Percentiles rank a stretch among this genome's conserved stretches.
phyloP scores from a whole-genome alignment of 208 protist genomes.

The Balamuthia mandrillaris region DNA sequence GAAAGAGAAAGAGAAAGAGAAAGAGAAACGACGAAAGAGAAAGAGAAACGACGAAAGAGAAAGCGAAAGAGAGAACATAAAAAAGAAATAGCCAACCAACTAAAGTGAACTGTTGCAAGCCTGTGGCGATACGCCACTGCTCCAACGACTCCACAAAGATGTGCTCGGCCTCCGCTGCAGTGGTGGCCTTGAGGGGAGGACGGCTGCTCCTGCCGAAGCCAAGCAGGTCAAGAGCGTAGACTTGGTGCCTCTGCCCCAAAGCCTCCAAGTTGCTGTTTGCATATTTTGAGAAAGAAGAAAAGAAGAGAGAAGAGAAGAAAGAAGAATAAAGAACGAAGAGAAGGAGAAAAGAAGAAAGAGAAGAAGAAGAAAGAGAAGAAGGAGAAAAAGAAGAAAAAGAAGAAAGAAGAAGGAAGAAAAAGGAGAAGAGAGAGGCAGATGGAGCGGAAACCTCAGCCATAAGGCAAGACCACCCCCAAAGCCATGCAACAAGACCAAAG shows the following conservation, averaged over 20 bases:
- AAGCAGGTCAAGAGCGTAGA: not conserved
- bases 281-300: too few species aligned
- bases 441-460: not conserved
- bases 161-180: not conserved
- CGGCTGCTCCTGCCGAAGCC: not conserved
- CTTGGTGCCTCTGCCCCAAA: not conserved
- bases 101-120: not conserved
- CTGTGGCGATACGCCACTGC: not conserved
- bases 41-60: too few species aligned
- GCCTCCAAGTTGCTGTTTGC: not conserved
- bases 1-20: too few species aligned
- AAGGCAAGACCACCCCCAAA: not conserved
- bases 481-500: slow-evolving; percentile 9
- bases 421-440: not conserved
- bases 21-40: too few species aligned
- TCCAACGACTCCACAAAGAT: not conserved
- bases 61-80: too few species aligned
- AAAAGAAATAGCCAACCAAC: too few species aligned
- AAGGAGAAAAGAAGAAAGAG: not conserved
- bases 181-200: not conserved
- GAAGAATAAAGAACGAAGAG: not conserved
- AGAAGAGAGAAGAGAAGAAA: not conserved
- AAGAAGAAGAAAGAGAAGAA: not conserved
- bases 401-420: not conserved
- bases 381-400: not conserved